Percentiles rank a stretch among this genome's conserved stretches.
Evolutionary conservation across 2,329 filamentous ascomycete genomes (phyloP).

Genomic region (Ophiosphaerella herpotricha): DNA sequence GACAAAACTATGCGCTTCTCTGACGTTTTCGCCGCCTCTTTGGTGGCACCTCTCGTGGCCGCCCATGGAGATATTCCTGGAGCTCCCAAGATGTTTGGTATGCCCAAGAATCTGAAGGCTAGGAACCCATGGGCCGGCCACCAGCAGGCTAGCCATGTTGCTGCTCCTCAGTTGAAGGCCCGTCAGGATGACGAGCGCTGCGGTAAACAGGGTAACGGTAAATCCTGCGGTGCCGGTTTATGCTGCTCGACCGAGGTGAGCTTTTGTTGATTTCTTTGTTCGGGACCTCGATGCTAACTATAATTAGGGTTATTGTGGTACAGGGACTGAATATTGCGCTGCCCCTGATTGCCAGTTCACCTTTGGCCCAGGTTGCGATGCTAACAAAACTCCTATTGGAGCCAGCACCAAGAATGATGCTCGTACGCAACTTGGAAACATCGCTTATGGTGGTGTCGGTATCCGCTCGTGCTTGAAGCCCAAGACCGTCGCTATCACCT

Average conservation of each 20-base stretch:
- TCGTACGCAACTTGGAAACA: constrained; percentile 58
- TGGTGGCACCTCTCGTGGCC: constrained; percentile 37
- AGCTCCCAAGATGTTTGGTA: constrained; percentile 39
- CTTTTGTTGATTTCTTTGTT: not conserved
- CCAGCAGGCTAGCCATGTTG: constrained; percentile 16
- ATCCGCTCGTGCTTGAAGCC: constrained; percentile 59
- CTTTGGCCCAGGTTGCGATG: constrained; percentile 65
- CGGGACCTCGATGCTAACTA: not conserved
- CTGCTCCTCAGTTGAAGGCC: constrained; percentile 23
- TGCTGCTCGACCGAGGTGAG: constrained; percentile 40
- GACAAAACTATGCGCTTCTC: constrained; percentile 36
- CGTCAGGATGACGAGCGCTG: constrained; percentile 39
- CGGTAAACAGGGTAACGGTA: constrained; percentile 24
- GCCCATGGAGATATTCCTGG: constrained; percentile 35
- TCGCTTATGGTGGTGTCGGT: constrained; percentile 61
- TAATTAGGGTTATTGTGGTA: constrained; percentile 57
- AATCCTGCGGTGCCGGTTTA: constrained; percentile 35
- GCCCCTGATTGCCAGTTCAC: constrained; percentile 65
- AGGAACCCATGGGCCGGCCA: constrained; percentile 31
- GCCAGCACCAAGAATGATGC: constrained; percentile 57
- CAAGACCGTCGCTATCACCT: constrained; percentile 68
- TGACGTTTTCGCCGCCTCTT: constrained; percentile 32
- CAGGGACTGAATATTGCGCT: constrained; percentile 56
- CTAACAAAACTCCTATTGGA: constrained; percentile 59
- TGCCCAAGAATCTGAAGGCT: constrained; percentile 35